Percentiles rank a stretch among this genome's conserved stretches.
Conservation (phyloP, 768 basidiomycete species). For the Lactarius quietus region DNA sequence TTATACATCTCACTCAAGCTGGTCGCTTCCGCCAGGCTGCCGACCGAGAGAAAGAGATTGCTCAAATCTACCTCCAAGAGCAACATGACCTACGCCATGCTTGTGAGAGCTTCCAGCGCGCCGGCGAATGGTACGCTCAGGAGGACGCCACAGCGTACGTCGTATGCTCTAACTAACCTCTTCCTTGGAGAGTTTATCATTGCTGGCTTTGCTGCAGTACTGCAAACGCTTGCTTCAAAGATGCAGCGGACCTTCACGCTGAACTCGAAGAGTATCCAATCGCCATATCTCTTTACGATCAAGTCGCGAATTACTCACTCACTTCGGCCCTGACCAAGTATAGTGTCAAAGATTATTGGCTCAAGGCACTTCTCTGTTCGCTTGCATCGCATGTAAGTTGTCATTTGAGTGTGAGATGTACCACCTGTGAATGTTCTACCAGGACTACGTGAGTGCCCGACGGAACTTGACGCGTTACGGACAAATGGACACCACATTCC, state of each 20-base stretch:
- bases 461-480: constrained; percentile 76
- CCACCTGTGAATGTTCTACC: not conserved
- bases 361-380: constrained; percentile 81
- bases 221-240: constrained; percentile 93
- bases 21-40: constrained; percentile 97
- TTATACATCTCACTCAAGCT: constrained; percentile 72
- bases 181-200: not conserved
- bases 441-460: constrained; percentile 84
- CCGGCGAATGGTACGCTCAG: constrained; percentile 96
- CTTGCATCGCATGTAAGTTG: constrained; percentile 76
- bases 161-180: not conserved
- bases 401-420: not conserved
- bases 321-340: constrained; percentile 88
- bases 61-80: constrained; percentile 87
- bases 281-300: constrained; percentile 86
- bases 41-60: constrained; percentile 97
- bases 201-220: constrained; percentile 55
- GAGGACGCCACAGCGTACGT: constrained; percentile 95
- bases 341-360: constrained; percentile 98
- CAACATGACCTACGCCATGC: constrained; percentile 75
- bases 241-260: constrained; percentile 92
- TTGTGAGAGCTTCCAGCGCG: constrained; percentile 86
- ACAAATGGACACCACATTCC: constrained; percentile 81
- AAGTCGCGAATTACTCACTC: constrained; percentile 83
- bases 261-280: constrained; percentile 80